These are phyloP conservation scores for Crucibulum laeve DNA, from an alignment of 768 basidiomycete species.

Conservation along the genomic window DNA sequence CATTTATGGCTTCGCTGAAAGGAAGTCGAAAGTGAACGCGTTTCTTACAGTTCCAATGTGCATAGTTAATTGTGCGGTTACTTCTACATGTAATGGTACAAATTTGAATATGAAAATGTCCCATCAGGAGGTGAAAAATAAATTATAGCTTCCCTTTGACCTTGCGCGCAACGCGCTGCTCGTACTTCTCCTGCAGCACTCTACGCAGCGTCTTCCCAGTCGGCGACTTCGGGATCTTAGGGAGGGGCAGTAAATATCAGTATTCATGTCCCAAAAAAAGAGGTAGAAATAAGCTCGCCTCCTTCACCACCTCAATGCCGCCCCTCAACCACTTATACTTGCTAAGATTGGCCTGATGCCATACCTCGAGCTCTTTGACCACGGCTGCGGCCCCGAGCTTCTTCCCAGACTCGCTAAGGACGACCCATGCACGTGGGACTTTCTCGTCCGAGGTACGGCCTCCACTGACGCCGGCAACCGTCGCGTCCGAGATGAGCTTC, in stretches of 20 bases:
- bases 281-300: constrained; percentile 36
- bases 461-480: constrained; percentile 72
- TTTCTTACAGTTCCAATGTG: too few relatives aligned
- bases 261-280: background rate
- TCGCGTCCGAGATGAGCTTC: constrained; percentile 56
- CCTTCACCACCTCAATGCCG: constrained; percentile 59
- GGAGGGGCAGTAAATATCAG: background rate
- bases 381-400: constrained; percentile 36
- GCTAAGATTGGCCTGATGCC: constrained; percentile 62
- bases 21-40: too few relatives aligned
- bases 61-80: too few relatives aligned
- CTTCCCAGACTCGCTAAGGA: constrained; percentile 54
- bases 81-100: too few relatives aligned
- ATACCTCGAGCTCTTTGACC: constrained; percentile 46
- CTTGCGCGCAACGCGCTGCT: constrained; percentile 26
- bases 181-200: constrained; percentile 55
- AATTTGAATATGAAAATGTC: too few relatives aligned
- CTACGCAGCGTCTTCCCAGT: constrained; percentile 71
- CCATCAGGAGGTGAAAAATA: too few relatives aligned
- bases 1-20: too few relatives aligned
- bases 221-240: constrained; percentile 68
- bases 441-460: constrained; percentile 70
- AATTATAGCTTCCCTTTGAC: constrained; percentile 26
- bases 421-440: constrained; percentile 76
- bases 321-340: constrained; percentile 77